Evolutionary conservation across 1,284 basidiomycete species (phyloP).

Genomic region (Cutaneotrichosporon spelunceum): DNA sequence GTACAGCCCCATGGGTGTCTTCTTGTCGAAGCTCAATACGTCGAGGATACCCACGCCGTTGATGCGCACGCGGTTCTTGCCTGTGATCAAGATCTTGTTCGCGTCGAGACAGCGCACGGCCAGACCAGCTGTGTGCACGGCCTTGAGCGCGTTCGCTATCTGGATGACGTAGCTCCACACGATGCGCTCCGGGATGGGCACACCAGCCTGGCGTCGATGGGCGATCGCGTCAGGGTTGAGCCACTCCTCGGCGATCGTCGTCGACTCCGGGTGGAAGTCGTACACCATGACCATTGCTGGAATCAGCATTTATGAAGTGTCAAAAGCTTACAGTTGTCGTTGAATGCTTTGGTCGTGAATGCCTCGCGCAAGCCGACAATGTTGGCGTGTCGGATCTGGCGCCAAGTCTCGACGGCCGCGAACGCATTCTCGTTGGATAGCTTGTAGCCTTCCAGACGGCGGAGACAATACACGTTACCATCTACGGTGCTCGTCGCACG

Average conservation of each 20-base stretch:
- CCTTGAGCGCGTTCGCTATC: slow-evolving; percentile 80
- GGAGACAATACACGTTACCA: slow-evolving; percentile 71
- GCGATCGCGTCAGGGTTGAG: slow-evolving; percentile 52
- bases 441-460: slow-evolving; percentile 85
- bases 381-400: slow-evolving; percentile 77
- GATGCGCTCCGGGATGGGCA: slow-evolving; percentile 69
- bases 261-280: slow-evolving; percentile 80
- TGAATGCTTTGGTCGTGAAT: slow-evolving; percentile 91
- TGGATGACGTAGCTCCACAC: slow-evolving; percentile 95
- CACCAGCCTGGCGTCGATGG: slow-evolving; percentile 29
- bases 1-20: slow-evolving; percentile 58
- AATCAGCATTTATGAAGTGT: slow-evolving; percentile 3
- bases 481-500: slow-evolving; percentile 75
- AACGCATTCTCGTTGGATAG: slow-evolving; percentile 79
- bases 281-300: slow-evolving; percentile 89
- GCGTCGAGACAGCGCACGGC: slow-evolving; percentile 81
- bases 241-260: slow-evolving; percentile 73
- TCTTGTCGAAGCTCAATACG: slow-evolving; percentile 70
- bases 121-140: slow-evolving; percentile 75
- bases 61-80: slow-evolving; percentile 80
- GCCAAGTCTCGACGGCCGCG: slow-evolving; percentile 80
- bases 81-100: slow-evolving; percentile 83
- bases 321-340: slow-evolving; percentile 72
- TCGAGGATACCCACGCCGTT: slow-evolving; percentile 81
- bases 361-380: slow-evolving; percentile 85